Conservation (phyloP, 176 grass and related monocot species). For the Oryza punctata region DNA sequence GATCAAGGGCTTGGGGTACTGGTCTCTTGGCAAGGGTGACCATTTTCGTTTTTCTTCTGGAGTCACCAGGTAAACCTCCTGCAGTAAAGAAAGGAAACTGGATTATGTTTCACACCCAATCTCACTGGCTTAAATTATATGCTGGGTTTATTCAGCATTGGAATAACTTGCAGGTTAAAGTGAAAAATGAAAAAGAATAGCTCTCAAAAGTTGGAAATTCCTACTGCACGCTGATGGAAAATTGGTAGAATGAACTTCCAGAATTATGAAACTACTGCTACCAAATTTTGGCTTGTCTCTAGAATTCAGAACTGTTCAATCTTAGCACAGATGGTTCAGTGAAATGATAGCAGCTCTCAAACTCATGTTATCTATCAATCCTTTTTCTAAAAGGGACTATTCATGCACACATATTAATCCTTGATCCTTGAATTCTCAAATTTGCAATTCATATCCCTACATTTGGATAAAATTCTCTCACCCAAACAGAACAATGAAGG, state of each 20-base stretch:
- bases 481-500: not conserved
- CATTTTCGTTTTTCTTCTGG: conserved; percentile 62
- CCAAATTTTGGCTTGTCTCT: not conserved
- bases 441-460: not conserved
- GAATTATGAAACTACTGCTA: not conserved
- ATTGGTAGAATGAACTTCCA: not conserved
- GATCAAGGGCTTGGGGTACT: conserved; percentile 66
- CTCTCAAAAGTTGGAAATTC: not conserved
- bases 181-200: not conserved
- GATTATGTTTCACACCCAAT: not conserved
- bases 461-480: not conserved
- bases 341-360: not conserved
- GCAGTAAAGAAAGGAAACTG: conserved; percentile 12
- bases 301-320: not conserved
- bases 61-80: conserved; percentile 65
- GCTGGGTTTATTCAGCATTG: not conserved
- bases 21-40: conserved; percentile 53
- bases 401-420: not conserved
- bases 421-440: not conserved
- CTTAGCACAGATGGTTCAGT: not conserved
- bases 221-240: not conserved
- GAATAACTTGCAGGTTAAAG: not conserved
- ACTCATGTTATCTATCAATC: not conserved
- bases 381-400: not conserved
- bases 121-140: not conserved